Evolutionary conservation across 192 early-diverging fungal species (phyloP), one percentile per base, ranked within the genome.

Genomic region (Phlyctochytrium bullatum): DNA sequence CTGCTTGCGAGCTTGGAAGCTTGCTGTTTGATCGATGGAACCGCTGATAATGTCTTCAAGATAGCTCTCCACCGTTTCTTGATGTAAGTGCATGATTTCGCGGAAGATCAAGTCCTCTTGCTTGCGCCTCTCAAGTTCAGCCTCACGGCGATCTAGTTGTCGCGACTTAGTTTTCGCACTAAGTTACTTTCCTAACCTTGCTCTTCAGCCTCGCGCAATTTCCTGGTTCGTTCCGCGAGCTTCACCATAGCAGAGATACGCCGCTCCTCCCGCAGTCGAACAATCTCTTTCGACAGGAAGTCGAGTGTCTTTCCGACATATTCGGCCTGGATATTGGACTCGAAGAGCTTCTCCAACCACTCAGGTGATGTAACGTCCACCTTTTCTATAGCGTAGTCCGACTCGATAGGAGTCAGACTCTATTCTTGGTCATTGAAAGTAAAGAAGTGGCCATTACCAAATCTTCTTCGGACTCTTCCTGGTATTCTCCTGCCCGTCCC

Each of bases 161-260:
- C n/a, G n/a, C n/a, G n/a, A n/a, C n/a, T 73, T 65, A 73, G 29
- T 35, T 35, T 67, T n/a, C n/a, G n/a, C n/a, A n/a, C n/a, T n/a
- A n/a, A n/a, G n/a, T n/a, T n/a, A n/a, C n/a, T n/a, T n/a, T n/a
- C n/a, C n/a, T n/a, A 23, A 80, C 79, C 79, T n/a, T 67, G 76
- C 61, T 87, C 86, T 54, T 80, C 80, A 4, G 84, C 86, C 53
- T 88, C 84, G 3, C 86, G 72, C 76, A 87, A 78, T 4, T 74
- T 62, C 60, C 84, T 61, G 1, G 84, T 87, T 36, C 84, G 72
- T 34, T 82, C 77, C 1, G 84, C 86, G n/a, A 88, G 75, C 52
- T 75, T 81, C 23, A 84, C 86, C 69, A 84, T 69, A 1, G 83
- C 83, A 12, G 73, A 71, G 57, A 86, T 78, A 4, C 77, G 61